These are phyloP conservation scores for Dipodascus geniculatus DNA, from an alignment of 805 yeast species.

Conservation along the genomic window DNA sequence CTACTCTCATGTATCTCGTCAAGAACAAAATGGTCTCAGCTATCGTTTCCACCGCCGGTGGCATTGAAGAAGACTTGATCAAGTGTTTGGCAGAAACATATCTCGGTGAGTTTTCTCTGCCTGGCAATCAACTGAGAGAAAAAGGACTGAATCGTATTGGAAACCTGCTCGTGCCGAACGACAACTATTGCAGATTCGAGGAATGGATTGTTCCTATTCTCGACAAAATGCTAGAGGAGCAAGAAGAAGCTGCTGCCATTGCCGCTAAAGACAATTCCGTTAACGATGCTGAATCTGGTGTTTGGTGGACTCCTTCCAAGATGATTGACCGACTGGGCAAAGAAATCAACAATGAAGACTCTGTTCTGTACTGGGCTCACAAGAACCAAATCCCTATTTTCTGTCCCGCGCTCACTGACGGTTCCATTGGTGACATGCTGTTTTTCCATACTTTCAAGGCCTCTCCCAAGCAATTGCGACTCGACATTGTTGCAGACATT, in stretches of 20 bases:
- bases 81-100: slow-evolving; percentile 95
- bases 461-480: slow-evolving; percentile 76
- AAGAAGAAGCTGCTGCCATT: slow-evolving; percentile 49
- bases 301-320: slow-evolving; percentile 87
- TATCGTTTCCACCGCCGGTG: slow-evolving; percentile 96
- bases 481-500: slow-evolving; percentile 91
- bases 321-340: slow-evolving; percentile 88
- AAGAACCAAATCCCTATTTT: slow-evolving; percentile 92
- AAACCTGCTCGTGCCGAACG: slow-evolving; percentile 91
- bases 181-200: slow-evolving; percentile 93
- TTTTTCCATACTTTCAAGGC: slow-evolving; percentile 97
- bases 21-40: slow-evolving; percentile 93
- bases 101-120: slow-evolving; percentile 78
- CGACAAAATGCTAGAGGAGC: slow-evolving; percentile 81
- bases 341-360: slow-evolving; percentile 86
- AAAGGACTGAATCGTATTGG: slow-evolving; percentile 98
- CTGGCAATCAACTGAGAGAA: slow-evolving; percentile 75
- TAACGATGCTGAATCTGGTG: slow-evolving; percentile 47
- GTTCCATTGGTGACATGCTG: slow-evolving; percentile 97
- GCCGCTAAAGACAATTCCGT: slow-evolving; percentile 35
- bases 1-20: slow-evolving; percentile 76
- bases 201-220: slow-evolving; percentile 97
- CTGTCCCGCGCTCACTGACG: slow-evolving; percentile 97
- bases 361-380: slow-evolving; percentile 96
- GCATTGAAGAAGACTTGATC: slow-evolving; percentile 94